Percentiles rank a stretch among this genome's conserved stretches.
Evolutionary conservation across 495 filamentous ascomycete genomes (phyloP).

Genomic region (Hypoxylon crocopeplum): DNA sequence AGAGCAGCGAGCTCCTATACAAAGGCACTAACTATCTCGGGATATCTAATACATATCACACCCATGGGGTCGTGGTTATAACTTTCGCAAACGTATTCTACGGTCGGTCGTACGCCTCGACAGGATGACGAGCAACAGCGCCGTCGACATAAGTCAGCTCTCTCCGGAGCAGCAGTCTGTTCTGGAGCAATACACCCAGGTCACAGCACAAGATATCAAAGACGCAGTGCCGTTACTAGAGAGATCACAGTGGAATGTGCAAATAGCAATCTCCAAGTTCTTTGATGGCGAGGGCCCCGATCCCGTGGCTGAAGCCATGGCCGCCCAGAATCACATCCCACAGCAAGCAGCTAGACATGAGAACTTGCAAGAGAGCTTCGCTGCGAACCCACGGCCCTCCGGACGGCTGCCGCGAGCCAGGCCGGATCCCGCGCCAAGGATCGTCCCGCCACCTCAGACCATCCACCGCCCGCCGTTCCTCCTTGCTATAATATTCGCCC

Average conservation of each 20-base stretch:
- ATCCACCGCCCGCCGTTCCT: constrained; percentile 74
- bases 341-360: constrained; percentile 67
- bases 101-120: not conserved
- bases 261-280: constrained; percentile 97
- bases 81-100: no score
- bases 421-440: constrained; percentile 74
- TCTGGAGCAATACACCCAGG: constrained; percentile 84
- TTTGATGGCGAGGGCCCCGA: constrained; percentile 94
- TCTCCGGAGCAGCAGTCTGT: constrained; percentile 76
- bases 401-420: constrained; percentile 41
- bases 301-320: constrained; percentile 76
- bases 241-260: constrained; percentile 92
- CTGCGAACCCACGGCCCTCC: constrained; percentile 41
- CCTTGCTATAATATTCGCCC: constrained; percentile 77
- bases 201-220: constrained; percentile 80
- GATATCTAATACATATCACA: no score
- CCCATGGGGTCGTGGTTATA: no score
- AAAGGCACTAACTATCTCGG: no score
- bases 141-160: constrained; percentile 71
- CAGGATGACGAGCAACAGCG: constrained; percentile 46
- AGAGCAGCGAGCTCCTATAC: no score
- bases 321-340: constrained; percentile 64
- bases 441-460: constrained; percentile 75
- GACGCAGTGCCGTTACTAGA: constrained; percentile 82
- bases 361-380: constrained; percentile 68